Evolutionary conservation across 768 basidiomycete genomes (phyloP), one percentile per base, ranked within the genome.

Genomic region (Calocybe cyanea): DNA sequence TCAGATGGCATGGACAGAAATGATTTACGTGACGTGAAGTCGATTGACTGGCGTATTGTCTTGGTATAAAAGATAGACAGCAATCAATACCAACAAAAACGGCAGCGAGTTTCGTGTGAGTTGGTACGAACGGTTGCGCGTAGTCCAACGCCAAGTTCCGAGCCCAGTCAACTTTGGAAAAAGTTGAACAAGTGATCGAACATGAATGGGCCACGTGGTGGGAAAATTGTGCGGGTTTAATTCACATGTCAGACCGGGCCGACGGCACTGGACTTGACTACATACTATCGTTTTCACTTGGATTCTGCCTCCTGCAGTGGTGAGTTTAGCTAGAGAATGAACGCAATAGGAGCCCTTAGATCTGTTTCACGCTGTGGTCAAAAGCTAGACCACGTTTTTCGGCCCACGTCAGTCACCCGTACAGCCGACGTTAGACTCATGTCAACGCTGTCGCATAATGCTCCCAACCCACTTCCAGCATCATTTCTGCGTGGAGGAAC

Each of bases 401-500:
- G 34, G 14, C 34, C 34, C n/a, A 7, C 18, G 14, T 36, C 34
- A 35, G 34, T 35, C 34, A n/a, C 34, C 34, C 34, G 14, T n/a
- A n/a, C 14, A 35, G 34, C 34, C 17, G 14, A 14, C 13, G 34
- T n/a, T 7, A 41, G 35, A 21, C 30, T 41, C 33, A 44, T 25
- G 38, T 49, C 44, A 20, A 52, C 20, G n/a, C 17, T 18, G 13
- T 51, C 42, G 38, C 48, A 41, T 4, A 19, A 28, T 4, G 42
- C 48, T 15, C 37, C 58, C 25, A 74, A 73, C 50, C 67, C 70
- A n/a, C 58, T 77, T 31, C 70, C 72, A 14, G 75, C 74, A 7
- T 65, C 72, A 1, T 88, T 83, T 57, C 60, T 87, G 14, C 76
- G 86, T 14, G 86, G 85, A 1, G 86, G 86, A 0, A 89, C 87